Percentiles rank a stretch among this genome's conserved stretches.
These are phyloP conservation scores for Starmerella stigmatis DNA, from an alignment of 805 yeast genomes.

Conservation along the genomic window DNA sequence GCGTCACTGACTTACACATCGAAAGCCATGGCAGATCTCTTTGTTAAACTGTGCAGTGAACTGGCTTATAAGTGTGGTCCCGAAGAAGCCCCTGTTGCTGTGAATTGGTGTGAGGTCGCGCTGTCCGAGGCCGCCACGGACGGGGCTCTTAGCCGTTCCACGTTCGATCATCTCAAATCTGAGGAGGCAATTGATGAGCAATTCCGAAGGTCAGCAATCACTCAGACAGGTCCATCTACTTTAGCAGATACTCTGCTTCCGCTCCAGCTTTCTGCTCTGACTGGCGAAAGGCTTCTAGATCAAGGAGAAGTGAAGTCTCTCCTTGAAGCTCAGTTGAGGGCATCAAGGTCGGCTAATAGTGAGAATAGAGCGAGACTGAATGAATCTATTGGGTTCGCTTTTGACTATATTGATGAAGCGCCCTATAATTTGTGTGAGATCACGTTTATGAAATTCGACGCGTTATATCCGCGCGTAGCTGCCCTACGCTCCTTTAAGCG, in stretches of 20 bases:
- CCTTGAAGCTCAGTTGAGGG: conserved; percentile 1
- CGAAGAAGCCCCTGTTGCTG: background rate
- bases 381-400: conserved; percentile 10
- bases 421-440: conserved; percentile 7
- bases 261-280: background rate
- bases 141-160: background rate
- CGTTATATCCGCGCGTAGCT: conserved; percentile 7
- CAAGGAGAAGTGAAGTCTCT: background rate
- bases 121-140: background rate
- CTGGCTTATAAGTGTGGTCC: conserved; percentile 2
- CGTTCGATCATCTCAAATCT: conserved; percentile 1
- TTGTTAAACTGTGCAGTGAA: background rate
- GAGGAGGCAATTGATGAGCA: background rate
- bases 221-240: background rate
- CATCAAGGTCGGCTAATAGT: conserved; percentile 7
- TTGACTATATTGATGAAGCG: conserved; percentile 4
- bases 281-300: background rate
- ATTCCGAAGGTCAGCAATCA: background rate
- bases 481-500: conserved; percentile 14
- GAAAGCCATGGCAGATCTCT: conserved; percentile 19
- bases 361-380: background rate
- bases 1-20: conserved; percentile 18
- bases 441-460: conserved; percentile 12
- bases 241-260: background rate
- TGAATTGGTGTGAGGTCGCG: background rate